phyloP scores from a whole-genome alignment of 352 stramenopile genomes.

The Pythium angustatum region DNA sequence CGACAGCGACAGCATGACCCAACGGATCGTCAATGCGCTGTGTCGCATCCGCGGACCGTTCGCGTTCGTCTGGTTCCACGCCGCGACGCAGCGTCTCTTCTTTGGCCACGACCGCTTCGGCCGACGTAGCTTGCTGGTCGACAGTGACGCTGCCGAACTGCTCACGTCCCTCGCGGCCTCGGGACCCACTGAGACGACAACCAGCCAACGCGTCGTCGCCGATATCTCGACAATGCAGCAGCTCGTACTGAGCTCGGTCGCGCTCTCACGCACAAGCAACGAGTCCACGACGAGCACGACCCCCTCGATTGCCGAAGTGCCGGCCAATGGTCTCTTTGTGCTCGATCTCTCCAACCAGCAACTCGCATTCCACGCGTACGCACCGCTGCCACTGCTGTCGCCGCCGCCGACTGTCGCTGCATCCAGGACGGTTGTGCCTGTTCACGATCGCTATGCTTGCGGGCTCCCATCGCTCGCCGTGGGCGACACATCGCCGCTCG shows the following conservation, averaged over 20 bases:
- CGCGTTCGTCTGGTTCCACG: conserved; percentile 82
- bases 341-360: conserved; percentile 42
- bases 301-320: conserved; percentile 59
- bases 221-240: conserved; percentile 16
- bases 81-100: conserved; percentile 64
- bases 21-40: conserved; percentile 41
- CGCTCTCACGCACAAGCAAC: conserved; percentile 24
- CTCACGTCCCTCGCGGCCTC: conserved; percentile 16
- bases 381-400: conserved; percentile 15
- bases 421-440: background rate
- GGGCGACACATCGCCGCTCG: conserved; percentile 3
- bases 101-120: conserved; percentile 92
- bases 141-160: conserved; percentile 27
- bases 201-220: background rate
- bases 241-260: conserved; percentile 53
- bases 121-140: conserved; percentile 87
- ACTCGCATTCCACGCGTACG: conserved; percentile 47
- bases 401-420: background rate
- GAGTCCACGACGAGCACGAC: background rate
- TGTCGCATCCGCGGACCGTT: conserved; percentile 71
- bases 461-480: conserved; percentile 18
- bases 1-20: conserved; percentile 23
- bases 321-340: conserved; percentile 70
- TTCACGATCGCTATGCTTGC: conserved; percentile 37
- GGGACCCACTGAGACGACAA: background rate